Conservation (phyloP, 371 early-diverging fungal species). For the Batkoa obscura region DNA sequence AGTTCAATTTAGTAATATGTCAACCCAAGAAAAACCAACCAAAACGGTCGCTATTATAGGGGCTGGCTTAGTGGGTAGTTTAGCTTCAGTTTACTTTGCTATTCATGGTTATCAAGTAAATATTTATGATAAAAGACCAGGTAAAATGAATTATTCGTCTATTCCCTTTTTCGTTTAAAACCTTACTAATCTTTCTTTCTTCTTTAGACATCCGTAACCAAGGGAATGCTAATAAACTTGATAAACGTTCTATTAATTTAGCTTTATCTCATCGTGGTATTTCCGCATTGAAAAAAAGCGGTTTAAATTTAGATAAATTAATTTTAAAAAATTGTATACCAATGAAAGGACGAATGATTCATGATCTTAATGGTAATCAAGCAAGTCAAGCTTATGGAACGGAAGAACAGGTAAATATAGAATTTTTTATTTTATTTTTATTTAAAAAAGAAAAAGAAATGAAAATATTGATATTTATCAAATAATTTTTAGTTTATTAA, state of each 20-base stretch:
- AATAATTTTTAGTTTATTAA: too few species aligned
- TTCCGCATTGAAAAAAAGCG: constrained; percentile 52
- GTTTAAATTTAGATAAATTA: constrained; percentile 33
- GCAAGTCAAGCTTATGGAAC: constrained; percentile 57
- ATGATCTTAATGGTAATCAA: constrained; percentile 44
- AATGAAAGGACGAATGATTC: constrained; percentile 90
- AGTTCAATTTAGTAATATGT: too few species aligned
- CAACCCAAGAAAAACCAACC: too few species aligned
- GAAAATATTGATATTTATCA: too few species aligned
- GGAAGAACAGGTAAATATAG: too few species aligned
- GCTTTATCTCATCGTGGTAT: constrained; percentile 82
- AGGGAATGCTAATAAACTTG: constrained; percentile 27
- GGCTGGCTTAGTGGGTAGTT: constrained; percentile 83
- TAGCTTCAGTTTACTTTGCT: constrained; percentile 80
- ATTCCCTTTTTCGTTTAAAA: constrained; percentile 1
- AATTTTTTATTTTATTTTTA: too few species aligned
- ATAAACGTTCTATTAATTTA: constrained; percentile 75
- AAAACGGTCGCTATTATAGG: constrained; percentile 71
- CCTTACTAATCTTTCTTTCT: neutral
- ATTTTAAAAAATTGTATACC: constrained; percentile 60
- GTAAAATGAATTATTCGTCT: constrained; percentile 20
- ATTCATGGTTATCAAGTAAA: constrained; percentile 77
- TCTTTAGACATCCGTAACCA: constrained; percentile 40
- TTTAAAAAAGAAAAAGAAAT: too few species aligned
- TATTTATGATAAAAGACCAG: constrained; percentile 70